Evolutionary conservation across 2,329 filamentous ascomycete genomes (phyloP).

Genomic region (Aulographum hederae): DNA sequence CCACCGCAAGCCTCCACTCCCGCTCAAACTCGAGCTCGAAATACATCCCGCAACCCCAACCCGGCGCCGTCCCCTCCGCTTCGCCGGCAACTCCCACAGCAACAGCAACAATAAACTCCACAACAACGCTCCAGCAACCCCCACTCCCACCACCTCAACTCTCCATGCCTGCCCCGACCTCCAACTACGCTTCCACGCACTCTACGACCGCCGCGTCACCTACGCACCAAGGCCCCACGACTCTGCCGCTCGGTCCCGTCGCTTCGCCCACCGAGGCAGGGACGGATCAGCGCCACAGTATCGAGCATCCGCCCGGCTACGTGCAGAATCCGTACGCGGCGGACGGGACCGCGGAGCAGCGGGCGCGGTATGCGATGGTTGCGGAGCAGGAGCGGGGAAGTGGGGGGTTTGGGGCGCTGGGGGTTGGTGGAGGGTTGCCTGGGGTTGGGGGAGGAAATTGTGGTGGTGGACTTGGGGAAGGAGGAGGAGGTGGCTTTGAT

Average conservation of each 20-base stretch:
- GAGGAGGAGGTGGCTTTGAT: conserved; percentile 9
- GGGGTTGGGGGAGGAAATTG: conserved; percentile 1
- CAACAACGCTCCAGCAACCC: conserved; percentile 11
- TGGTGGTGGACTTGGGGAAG: conserved; percentile 2
- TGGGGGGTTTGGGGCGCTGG: neutral
- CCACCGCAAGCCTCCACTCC: conserved; percentile 2
- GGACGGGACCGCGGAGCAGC: conserved; percentile 17
- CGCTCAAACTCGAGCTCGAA: conserved; percentile 3
- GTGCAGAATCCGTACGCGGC: conserved; percentile 25
- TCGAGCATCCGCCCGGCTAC: conserved; percentile 29
- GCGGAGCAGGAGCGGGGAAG: conserved; percentile 12
- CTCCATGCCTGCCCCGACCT: conserved; percentile 18
- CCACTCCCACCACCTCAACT: conserved; percentile 20
- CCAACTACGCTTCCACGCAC: conserved; percentile 19
- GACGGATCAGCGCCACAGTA: conserved; percentile 9
- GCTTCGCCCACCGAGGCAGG: conserved; percentile 10
- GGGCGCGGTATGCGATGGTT: conserved; percentile 14
- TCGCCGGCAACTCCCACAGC: conserved; percentile 5
- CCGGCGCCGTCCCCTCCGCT: conserved; percentile 21
- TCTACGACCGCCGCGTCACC: conserved; percentile 14
- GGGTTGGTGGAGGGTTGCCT: neutral
- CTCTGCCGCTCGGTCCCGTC: conserved; percentile 17
- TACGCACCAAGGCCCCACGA: conserved; percentile 15
- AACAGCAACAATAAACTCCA: conserved; percentile 13
- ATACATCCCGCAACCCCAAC: conserved; percentile 15